Percentiles rank a stretch among this genome's conserved stretches.
Conservation (phyloP, 768 basidiomycete genomes). For the Boletus subcaerulescens region DNA sequence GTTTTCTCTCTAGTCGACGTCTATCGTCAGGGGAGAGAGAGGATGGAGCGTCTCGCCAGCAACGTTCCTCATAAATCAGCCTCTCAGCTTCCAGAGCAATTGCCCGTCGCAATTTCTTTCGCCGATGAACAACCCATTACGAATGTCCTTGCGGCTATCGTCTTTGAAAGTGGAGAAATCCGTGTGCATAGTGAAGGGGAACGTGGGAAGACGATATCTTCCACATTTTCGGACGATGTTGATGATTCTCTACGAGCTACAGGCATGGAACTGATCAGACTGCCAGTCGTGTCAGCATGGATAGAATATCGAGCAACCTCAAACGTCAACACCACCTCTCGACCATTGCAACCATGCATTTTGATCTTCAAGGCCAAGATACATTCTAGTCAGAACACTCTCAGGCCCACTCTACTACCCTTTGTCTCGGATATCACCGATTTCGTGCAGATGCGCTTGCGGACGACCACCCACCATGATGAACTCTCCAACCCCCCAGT, state of each 20-base stretch:
- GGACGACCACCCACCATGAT: slow-evolving; percentile 40
- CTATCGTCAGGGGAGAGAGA: slow-evolving; percentile 76
- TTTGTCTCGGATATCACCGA: slow-evolving; percentile 78
- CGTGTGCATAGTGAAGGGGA: slow-evolving; percentile 59
- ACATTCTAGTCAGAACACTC: slow-evolving; percentile 82
- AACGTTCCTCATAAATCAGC: slow-evolving; percentile 41
- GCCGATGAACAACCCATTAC: slow-evolving; percentile 43
- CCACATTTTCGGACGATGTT: slow-evolving; percentile 39
- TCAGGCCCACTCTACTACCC: slow-evolving; percentile 78
- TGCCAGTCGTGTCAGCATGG: slow-evolving; percentile 81
- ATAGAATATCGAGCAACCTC: slow-evolving; percentile 71
- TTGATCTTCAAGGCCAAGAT: slow-evolving; percentile 86
- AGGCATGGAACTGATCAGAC: slow-evolving; percentile 60
- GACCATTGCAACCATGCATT: slow-evolving; percentile 47
- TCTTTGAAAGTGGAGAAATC: slow-evolving; percentile 84
- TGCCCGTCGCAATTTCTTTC: slow-evolving; percentile 5
- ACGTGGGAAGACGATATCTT: slow-evolving; percentile 37
- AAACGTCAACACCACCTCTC: slow-evolving; percentile 35
- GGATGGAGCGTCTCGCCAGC: slow-evolving; percentile 65
- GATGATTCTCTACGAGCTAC: slow-evolving; percentile 51
- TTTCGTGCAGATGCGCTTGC: slow-evolving; percentile 68
- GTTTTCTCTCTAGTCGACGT: slow-evolving; percentile 83
- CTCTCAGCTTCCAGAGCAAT: slow-evolving; percentile 3
- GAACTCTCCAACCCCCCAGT: slow-evolving; percentile 13
- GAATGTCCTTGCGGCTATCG: slow-evolving; percentile 61